Percentiles rank a stretch among this genome's conserved stretches.
These are phyloP conservation scores for Colletotrichum nymphaeae DNA, from an alignment of 2,329 filamentous ascomycete species.

Conservation along the genomic window DNA sequence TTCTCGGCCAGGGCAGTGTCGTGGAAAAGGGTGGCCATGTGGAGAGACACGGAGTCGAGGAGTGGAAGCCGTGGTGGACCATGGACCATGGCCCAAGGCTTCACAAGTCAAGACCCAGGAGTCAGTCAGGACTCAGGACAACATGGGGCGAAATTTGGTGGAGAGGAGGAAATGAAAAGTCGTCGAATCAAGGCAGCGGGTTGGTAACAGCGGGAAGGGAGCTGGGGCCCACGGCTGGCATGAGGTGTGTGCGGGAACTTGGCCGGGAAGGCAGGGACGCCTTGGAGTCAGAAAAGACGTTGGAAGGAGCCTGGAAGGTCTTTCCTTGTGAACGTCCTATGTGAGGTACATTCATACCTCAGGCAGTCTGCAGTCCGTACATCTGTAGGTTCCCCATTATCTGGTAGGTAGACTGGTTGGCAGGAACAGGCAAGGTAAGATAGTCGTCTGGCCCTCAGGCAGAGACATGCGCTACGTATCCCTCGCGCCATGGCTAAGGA, in stretches of 20 bases:
- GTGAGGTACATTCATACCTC: no score
- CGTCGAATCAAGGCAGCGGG: constrained; percentile 16
- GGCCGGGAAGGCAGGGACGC: background rate
- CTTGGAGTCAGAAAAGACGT: background rate
- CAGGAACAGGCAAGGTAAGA: background rate
- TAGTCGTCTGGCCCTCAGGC: background rate
- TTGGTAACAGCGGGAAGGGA: constrained; percentile 9
- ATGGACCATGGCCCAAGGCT: background rate
- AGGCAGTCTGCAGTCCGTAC: no score
- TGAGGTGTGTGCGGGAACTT: constrained; percentile 16
- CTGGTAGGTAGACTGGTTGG: no score
- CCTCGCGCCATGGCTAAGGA: no score
- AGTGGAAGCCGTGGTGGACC: background rate
- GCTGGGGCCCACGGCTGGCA: constrained; percentile 11
- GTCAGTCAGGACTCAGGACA: background rate
- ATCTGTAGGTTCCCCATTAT: no score
- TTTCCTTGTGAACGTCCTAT: background rate
- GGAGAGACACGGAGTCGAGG: constrained; percentile 26
- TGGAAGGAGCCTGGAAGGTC: constrained; percentile 5
- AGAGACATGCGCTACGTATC: background rate
- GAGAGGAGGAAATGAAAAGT: constrained; percentile 12
- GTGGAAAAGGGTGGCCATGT: constrained; percentile 24
- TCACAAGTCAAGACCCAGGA: no score
- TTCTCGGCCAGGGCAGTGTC: constrained; percentile 28
- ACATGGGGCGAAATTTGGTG: constrained; percentile 23